Base-by-base conservation (phyloP, 345 rosid genomes). In the Nasturtium officinale region DNA sequence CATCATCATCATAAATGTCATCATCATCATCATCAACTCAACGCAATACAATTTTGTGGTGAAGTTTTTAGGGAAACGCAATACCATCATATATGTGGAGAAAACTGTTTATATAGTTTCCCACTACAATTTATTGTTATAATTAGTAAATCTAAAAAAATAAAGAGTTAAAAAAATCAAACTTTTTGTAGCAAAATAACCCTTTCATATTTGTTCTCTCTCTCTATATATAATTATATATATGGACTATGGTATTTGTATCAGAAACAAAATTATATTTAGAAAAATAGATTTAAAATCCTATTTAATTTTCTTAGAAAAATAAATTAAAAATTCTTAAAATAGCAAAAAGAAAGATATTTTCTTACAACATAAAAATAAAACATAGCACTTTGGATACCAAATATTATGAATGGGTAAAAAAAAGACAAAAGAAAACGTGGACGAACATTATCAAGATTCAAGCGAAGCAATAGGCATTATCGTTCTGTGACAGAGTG, bases 401-500 rank as follows among this genome's bases (percentile, higher is more conserved):
- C 5, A 33, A 70, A 33, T 29, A 61, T 0, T 46, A 45, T 28
- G 5, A 17, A 65, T 56, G 58, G 66, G 16, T 29, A 18, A 50
- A 66, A 47, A 50, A 66, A 47, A 50, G n/a, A 30, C 16, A 42
- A 43, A 2, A 25, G 32, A 38, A 75, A 67, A 51, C 68, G 68
- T 69, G 74, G 65, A 70, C 70, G 65, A 53, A 68, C 75, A 76
- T 43, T 69, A 61, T 42, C 58, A 75, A 61, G 57, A 61, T 21
- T 20, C 48, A 32, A 53, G 55, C 47, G 65, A 57, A 43, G 69
- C 74, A 69, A n/a, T 51, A 67, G 67, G 28, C 78, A 56, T 1
- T 74, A 75, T 7, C 42, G 65, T 26, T 54, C 8, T 69, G 33
- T 61, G 75, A 76, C 75, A 76, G 79, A 76, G 79, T 53, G 65